These are phyloP conservation scores for Mortierella sp. DNA, from an alignment of 371 early-diverging fungal genomes.

Conservation along the genomic window DNA sequence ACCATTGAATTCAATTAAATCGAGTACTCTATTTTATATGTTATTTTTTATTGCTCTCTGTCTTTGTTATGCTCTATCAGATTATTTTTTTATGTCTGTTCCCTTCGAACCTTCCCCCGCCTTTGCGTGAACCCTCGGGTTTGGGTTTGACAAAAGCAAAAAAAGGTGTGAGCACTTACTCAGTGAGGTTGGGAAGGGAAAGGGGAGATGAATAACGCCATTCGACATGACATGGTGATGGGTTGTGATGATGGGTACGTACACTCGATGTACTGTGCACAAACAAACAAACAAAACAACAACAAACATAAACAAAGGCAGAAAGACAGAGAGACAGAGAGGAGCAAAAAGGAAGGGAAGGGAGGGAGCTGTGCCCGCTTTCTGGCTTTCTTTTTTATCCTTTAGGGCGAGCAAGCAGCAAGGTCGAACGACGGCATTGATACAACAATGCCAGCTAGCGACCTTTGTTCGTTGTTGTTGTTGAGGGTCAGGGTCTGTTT, in stretches of 20 bases:
- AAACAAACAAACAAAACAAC: not conserved
- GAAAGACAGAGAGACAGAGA: not conserved
- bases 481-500: too few species aligned
- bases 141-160: not conserved
- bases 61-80: not conserved
- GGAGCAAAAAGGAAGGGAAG: not conserved
- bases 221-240: not conserved
- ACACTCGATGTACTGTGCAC: not conserved
- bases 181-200: not conserved
- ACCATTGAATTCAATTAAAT: not conserved
- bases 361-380: slow-evolving; percentile 1
- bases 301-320: not conserved
- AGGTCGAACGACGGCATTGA: not conserved
- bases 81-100: not conserved
- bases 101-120: not conserved
- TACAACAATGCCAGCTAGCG: not conserved
- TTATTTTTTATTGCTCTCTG: not conserved
- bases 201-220: slow-evolving; percentile 10
- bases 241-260: not conserved
- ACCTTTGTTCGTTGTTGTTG: not conserved
- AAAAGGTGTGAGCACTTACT: not conserved
- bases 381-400: slow-evolving; percentile 9
- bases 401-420: not conserved
- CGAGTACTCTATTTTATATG: not conserved
- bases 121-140: slow-evolving; percentile 6